Conservation (phyloP, 1,139 yeast genomes). For the Debaryomyces fabryi region DNA sequence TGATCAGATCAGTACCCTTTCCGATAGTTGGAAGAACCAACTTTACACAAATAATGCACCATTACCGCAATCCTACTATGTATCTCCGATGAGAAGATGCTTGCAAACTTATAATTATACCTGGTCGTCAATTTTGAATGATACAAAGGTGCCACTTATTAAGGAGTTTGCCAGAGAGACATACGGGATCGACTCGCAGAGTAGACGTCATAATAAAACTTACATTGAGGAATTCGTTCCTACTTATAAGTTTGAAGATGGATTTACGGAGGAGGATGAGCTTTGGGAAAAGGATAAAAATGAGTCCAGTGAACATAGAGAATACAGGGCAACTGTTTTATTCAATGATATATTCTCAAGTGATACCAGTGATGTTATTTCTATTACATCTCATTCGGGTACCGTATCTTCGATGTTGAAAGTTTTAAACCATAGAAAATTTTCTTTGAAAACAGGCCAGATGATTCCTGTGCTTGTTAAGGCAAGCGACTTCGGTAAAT, state of each 20-base stretch:
- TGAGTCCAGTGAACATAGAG: conserved; percentile 30
- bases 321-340: conserved; percentile 31
- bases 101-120: conserved; percentile 35
- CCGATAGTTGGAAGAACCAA: conserved; percentile 22
- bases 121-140: conserved; percentile 25
- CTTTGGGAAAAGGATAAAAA: conserved; percentile 29
- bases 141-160: conserved; percentile 25
- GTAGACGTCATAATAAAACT: conserved; percentile 33
- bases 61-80: conserved; percentile 31
- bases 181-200: conserved; percentile 41
- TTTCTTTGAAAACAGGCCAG: conserved; percentile 24
- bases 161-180: conserved; percentile 41
- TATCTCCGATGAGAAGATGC: conserved; percentile 40
- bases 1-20: conserved; percentile 22
- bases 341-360: conserved; percentile 34
- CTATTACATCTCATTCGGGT: conserved; percentile 41
- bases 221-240: conserved; percentile 28
- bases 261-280: conserved; percentile 30
- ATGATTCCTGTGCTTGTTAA: conserved; percentile 24
- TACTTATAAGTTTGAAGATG: conserved; percentile 29
- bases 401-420: conserved; percentile 32
- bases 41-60: conserved; percentile 25
- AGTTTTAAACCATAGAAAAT: conserved; percentile 29
- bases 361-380: conserved; percentile 30
- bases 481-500: conserved; percentile 5